Conservation (phyloP, 495 filamentous ascomycete species). For the Clavariopsis aquatica region DNA sequence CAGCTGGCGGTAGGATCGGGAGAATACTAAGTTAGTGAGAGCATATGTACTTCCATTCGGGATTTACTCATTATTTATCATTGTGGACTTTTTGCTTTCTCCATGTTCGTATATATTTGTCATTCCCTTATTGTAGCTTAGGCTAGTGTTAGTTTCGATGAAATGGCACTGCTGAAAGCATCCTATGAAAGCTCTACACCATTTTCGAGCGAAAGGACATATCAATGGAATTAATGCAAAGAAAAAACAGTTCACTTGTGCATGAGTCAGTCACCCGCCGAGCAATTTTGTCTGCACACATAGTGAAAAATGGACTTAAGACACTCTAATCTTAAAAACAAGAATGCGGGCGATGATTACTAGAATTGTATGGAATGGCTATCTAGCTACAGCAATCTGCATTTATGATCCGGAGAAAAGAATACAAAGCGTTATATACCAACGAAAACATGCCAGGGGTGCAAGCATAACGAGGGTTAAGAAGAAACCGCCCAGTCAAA, state of each 20-base stretch:
- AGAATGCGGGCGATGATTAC: neutral
- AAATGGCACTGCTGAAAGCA: neutral
- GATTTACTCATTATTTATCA: neutral
- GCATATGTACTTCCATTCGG: neutral
- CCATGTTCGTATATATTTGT: neutral
- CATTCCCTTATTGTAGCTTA: neutral
- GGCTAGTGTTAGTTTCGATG: neutral
- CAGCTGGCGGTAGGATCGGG: neutral
- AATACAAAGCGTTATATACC: neutral
- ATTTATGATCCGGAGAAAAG: neutral
- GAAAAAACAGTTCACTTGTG: too few relatives aligned
- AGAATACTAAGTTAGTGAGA: neutral
- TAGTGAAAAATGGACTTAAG: neutral
- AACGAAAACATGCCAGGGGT: neutral
- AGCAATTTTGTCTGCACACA: too few relatives aligned
- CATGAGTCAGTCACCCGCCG: too few relatives aligned
- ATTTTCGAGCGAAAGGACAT: neutral
- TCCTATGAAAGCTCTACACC: neutral
- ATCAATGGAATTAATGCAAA: neutral
- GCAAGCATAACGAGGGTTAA: neutral
- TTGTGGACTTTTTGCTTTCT: neutral
- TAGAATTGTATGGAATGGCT: neutral
- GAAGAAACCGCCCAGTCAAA: neutral
- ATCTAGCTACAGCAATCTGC: slow-evolving; percentile 1
- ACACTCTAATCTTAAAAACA: neutral